Conservation (phyloP, 805 yeast species). For the Candida vartiovaarae region DNA sequence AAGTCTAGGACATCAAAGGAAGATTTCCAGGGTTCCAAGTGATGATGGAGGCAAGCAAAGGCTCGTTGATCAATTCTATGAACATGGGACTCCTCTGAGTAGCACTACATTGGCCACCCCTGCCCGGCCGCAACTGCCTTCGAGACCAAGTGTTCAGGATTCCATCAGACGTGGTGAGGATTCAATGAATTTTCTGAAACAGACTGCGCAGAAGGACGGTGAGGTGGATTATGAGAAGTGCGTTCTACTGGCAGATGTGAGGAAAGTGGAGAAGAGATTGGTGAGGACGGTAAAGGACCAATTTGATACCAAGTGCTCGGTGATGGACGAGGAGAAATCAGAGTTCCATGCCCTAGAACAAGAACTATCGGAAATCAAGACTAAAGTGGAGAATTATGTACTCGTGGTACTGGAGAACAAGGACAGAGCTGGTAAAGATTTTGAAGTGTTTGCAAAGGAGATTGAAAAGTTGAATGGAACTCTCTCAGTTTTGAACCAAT, state of each 20-base stretch:
- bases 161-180: neutral
- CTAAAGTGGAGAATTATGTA: constrained; percentile 1
- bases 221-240: neutral
- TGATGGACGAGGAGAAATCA: neutral
- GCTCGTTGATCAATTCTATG: constrained; percentile 18
- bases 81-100: constrained; percentile 1
- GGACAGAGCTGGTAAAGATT: constrained; percentile 1
- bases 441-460: constrained; percentile 5
- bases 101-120: constrained; percentile 1
- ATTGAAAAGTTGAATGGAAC: constrained; percentile 8
- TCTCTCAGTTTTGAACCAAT: constrained; percentile 5
- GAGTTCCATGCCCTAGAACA: constrained; percentile 4
- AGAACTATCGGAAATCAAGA: constrained; percentile 5
- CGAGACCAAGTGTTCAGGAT: constrained; percentile 6
- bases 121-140: constrained; percentile 2
- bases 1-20: neutral
- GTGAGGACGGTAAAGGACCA: constrained; percentile 2
- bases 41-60: constrained; percentile 6
- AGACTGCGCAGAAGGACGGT: neutral
- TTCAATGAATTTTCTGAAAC: constrained; percentile 5
- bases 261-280: constrained; percentile 1
- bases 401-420: constrained; percentile 1
- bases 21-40: neutral
- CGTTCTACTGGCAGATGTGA: constrained; percentile 1
- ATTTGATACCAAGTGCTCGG: constrained; percentile 5